Percentiles rank a stretch among this genome's conserved stretches.
Evolutionary conservation across 148 eudicot species (phyloP).

Genomic region (Arbutus unedo): DNA sequence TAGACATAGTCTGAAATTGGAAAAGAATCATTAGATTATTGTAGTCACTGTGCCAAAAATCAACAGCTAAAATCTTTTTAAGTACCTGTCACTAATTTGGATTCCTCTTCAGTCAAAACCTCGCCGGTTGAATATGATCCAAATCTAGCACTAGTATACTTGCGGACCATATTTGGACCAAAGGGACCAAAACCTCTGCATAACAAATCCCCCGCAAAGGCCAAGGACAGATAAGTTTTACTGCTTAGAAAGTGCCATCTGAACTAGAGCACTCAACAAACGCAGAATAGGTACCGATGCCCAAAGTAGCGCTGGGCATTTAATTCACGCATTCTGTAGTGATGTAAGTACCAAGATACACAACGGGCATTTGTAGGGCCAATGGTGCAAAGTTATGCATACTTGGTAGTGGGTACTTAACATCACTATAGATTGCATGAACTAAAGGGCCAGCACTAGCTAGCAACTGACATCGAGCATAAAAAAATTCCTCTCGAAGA

Average conservation of each 20-base stretch:
- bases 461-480: not conserved
- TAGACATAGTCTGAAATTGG: conserved; percentile 67
- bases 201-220: not conserved
- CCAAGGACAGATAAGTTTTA: conserved; percentile 6
- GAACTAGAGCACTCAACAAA: conserved; percentile 8
- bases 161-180: conserved; percentile 85
- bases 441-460: not conserved
- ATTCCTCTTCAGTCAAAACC: conserved; percentile 61
- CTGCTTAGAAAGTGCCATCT: not conserved
- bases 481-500: not conserved
- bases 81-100: conserved; percentile 68
- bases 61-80: not conserved
- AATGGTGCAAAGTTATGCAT: not conserved
- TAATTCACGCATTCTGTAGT: not conserved
- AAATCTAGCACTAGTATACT: conserved; percentile 81
- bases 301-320: not conserved
- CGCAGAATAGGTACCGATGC: not conserved
- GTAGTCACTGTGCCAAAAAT: not conserved
- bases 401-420: not conserved
- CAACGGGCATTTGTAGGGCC: not conserved
- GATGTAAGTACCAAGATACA: not conserved
- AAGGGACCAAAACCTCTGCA: conserved; percentile 94
- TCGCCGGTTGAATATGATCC: conserved; percentile 66
- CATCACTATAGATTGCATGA: not conserved
- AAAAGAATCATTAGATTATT: not conserved